phyloP scores from a whole-genome alignment of 2,329 filamentous ascomycete species.

The Penicillium sp. region DNA sequence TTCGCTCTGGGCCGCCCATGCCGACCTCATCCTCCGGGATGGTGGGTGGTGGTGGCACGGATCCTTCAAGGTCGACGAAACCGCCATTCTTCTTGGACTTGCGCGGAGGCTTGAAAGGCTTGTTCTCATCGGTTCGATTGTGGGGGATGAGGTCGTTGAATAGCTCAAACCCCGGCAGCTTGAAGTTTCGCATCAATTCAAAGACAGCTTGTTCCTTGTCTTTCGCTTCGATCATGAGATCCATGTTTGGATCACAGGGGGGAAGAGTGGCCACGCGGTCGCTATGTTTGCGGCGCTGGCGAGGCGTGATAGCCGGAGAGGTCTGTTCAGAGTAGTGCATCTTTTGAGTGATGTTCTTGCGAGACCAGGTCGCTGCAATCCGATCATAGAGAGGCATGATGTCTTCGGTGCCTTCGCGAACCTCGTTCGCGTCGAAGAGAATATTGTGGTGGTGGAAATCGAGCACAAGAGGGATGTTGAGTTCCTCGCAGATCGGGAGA shows the following conservation, averaged over 20 bases:
- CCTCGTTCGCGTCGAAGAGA: conserved; percentile 64
- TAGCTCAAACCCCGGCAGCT: conserved; percentile 68
- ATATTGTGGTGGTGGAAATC: conserved; percentile 98
- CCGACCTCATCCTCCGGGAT: conserved; percentile 64
- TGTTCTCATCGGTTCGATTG: conserved; percentile 69
- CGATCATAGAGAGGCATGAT: conserved; percentile 68
- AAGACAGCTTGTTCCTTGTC: conserved; percentile 97
- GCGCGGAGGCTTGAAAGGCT: conserved; percentile 45
- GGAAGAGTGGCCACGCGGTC: conserved; percentile 72
- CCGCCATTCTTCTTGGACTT: conserved; percentile 43
- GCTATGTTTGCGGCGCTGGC: conserved; percentile 78
- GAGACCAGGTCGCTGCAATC: conserved; percentile 76
- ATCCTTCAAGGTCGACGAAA: conserved; percentile 39
- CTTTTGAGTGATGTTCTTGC: conserved; percentile 82
- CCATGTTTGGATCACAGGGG: conserved; percentile 75
- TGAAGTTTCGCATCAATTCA: conserved; percentile 83
- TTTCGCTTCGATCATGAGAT: conserved; percentile 98
- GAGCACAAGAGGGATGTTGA: conserved; percentile 88
- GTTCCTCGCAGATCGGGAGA: conserved; percentile 80
- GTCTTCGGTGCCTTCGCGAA: conserved; percentile 79
- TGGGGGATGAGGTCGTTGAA: conserved; percentile 75
- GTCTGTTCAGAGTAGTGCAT: conserved; percentile 93
- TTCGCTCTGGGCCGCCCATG: conserved; percentile 76
- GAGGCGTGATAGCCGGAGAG: conserved; percentile 66
- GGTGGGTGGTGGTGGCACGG: conserved; percentile 38